These are phyloP conservation scores for grape (Vitis vinifera) DNA, from an alignment of 164 flowering plant genomes.

Conservation along the genomic window DNA sequence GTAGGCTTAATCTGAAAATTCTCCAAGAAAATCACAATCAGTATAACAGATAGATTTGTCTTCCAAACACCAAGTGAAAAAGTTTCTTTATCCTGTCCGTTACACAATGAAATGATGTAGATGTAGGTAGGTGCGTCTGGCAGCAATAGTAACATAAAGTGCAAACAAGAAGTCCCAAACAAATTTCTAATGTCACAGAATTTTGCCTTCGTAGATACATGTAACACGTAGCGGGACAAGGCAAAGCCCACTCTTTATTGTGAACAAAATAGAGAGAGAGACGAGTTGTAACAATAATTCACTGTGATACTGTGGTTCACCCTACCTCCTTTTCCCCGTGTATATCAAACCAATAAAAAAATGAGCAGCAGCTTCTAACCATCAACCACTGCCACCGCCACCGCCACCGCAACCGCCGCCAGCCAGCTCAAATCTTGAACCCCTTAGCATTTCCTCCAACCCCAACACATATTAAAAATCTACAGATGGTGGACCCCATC, in stretches of 20 bases:
- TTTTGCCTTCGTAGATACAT: not conserved
- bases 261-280: not conserved
- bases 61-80: too few relatives aligned
- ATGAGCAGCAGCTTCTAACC: not conserved
- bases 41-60: not conserved
- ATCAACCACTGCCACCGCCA: too few relatives aligned
- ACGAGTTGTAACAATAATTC: not conserved
- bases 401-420: not conserved
- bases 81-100: not conserved
- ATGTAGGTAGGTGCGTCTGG: not conserved
- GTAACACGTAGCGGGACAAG: not conserved
- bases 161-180: not conserved
- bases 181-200: not conserved
- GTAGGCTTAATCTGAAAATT: too few relatives aligned
- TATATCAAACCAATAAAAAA: not conserved
- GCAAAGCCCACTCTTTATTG: constrained; percentile 1
- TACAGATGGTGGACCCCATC: not conserved
- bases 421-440: not conserved
- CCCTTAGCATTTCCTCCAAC: not conserved
- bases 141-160: not conserved
- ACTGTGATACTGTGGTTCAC: not conserved
- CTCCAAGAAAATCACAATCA: not conserved
- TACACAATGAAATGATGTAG: not conserved
- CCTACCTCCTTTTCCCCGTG: not conserved
- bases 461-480: not conserved